These are phyloP conservation scores for Candida chilensis DNA, from an alignment of 805 yeast genomes.

Conservation along the genomic window DNA sequence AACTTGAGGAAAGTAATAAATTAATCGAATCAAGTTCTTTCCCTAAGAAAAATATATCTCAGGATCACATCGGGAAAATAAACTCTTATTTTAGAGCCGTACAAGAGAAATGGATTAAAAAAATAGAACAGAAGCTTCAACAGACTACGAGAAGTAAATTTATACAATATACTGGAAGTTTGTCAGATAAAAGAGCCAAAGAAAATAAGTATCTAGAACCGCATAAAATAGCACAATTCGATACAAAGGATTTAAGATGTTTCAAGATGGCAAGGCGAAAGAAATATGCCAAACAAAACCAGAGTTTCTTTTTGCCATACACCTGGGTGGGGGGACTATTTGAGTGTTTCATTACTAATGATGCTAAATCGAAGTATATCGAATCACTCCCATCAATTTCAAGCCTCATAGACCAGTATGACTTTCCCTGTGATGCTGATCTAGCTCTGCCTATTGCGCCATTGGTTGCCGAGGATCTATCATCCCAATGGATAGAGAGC, in stretches of 20 bases:
- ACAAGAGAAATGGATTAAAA: no score
- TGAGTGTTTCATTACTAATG: conserved; percentile 31
- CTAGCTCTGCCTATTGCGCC: conserved; percentile 42
- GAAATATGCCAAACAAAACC: conserved; percentile 35
- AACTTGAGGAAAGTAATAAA: no score
- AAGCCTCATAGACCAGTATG: conserved; percentile 9
- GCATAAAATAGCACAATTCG: no score
- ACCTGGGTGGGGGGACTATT: conserved; percentile 60
- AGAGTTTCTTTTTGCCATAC: conserved; percentile 42
- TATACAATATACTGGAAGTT: no score
- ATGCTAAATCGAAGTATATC: conserved; percentile 12
- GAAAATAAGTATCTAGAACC: no score
- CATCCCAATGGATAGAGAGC: conserved; percentile 33
- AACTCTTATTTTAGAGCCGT: no score
- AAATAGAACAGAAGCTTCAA: no score
- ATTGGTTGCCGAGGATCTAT: conserved; percentile 46
- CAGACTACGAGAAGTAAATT: no score
- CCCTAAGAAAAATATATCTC: no score
- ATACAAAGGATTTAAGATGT: conserved; percentile 27
- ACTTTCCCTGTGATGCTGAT: conserved; percentile 21
- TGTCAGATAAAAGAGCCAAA: no score
- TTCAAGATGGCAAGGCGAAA: conserved; percentile 50
- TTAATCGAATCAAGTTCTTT: no score
- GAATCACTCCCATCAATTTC: conserved; percentile 4
- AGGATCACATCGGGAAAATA: no score